These are phyloP conservation scores for Leccinum solheimii DNA, from an alignment of 1,284 basidiomycete species.

Conservation along the genomic window DNA sequence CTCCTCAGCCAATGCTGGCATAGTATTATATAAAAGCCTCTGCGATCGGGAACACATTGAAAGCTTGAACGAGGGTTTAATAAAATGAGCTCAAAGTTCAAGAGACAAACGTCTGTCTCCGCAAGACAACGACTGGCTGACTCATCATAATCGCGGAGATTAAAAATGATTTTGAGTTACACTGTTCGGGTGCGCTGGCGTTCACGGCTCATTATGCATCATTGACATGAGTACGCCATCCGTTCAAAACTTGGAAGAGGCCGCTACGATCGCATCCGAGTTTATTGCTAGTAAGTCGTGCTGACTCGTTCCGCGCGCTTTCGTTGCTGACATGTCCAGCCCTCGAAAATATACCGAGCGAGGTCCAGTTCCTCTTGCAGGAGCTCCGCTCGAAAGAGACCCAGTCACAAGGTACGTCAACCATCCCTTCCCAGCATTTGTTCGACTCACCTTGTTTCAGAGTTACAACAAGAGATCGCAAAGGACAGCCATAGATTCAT, in stretches of 20 bases:
- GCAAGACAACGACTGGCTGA: conserved; percentile 11
- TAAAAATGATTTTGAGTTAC: not conserved
- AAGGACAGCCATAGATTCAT: conserved; percentile 55
- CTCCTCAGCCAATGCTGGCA: not conserved
- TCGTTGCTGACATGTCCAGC: conserved; percentile 35
- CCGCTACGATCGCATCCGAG: conserved; percentile 66
- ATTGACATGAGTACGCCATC: conserved; percentile 33
- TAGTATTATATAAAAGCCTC: not conserved
- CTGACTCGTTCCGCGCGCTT: not conserved
- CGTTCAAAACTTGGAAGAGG: conserved; percentile 54
- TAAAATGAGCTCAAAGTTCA: not conserved
- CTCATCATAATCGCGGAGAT: conserved; percentile 24
- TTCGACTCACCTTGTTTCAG: conserved; percentile 31
- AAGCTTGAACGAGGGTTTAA: not conserved
- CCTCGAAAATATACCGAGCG: conserved; percentile 74
- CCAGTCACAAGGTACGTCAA: conserved; percentile 47
- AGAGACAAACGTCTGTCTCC: not conserved
- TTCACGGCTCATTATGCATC: not conserved
- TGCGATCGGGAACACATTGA: not conserved
- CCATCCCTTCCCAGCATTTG: not conserved
- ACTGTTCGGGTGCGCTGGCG: not conserved
- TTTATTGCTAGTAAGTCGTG: conserved; percentile 62
- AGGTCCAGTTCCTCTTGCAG: conserved; percentile 68
- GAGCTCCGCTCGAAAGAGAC: conserved; percentile 68
- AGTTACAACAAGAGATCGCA: conserved; percentile 54